Percentiles rank a stretch among this genome's conserved stretches.
phyloP scores from a whole-genome alignment of 352 stramenopile genomes.

The Discostella stelligera region DNA sequence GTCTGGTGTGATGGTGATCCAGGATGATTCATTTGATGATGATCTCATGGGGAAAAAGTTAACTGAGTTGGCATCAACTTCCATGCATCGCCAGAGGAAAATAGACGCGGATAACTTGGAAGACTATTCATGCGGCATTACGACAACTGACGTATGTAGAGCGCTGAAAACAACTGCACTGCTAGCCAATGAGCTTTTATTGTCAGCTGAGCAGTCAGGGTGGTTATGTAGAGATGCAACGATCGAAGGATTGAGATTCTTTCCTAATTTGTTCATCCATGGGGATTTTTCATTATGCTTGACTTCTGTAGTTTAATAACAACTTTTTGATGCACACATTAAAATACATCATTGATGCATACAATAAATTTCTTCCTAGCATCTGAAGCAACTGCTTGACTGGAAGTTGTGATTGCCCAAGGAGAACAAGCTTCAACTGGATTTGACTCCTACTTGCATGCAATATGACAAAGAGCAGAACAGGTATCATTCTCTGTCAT shows the following conservation, averaged over 20 bases:
- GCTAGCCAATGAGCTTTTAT: slow-evolving; percentile 93
- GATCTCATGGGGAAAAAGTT: slow-evolving; percentile 57
- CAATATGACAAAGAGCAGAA: too few relatives aligned
- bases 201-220: slow-evolving; percentile 90
- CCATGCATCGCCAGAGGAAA: slow-evolving; percentile 81
- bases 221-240: slow-evolving; percentile 94
- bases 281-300: slow-evolving; percentile 63
- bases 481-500: too few relatives aligned
- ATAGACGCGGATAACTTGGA: slow-evolving; percentile 67
- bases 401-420: too few relatives aligned
- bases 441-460: background rate
- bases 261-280: slow-evolving; percentile 87
- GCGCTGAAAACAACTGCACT: slow-evolving; percentile 91
- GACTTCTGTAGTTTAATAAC: slow-evolving; percentile 15
- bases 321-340: background rate
- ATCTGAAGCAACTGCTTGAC: background rate
- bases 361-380: background rate
- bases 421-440: too few relatives aligned
- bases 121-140: slow-evolving; percentile 73
- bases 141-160: slow-evolving; percentile 88
- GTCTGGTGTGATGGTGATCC: slow-evolving; percentile 91
- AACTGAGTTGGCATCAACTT: slow-evolving; percentile 54
- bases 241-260: slow-evolving; percentile 93
- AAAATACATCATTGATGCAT: background rate
- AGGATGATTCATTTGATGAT: slow-evolving; percentile 81